Evolutionary conservation across 768 basidiomycete species (phyloP), one percentile per base, ranked within the genome.

Genomic region (Clitopilus hobsonii): DNA sequence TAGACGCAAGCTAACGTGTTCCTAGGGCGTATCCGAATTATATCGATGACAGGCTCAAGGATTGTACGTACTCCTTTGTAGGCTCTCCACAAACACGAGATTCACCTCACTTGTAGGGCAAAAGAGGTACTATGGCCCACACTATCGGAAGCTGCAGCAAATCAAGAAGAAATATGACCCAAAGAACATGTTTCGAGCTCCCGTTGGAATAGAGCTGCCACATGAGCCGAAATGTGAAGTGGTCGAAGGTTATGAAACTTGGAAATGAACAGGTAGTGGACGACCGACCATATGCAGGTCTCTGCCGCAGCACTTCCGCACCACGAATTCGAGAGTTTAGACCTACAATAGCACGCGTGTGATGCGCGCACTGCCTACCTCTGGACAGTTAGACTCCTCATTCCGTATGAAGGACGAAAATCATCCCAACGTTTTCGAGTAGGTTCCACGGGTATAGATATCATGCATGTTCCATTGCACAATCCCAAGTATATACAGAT

Each of bases 1-100:
- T 30, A 30, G 29, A 20, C 45, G 18, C 20, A 13, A 25, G 11
- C 45, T 48, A 20, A 25, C 14, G n/a, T 20, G 24, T 48, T 48
- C 45, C 11, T 48, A 72, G 73, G 6, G 73, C 73, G 5, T 78
- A 78, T 55, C 62, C 72, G 1, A 77, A 77, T 54, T 80, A 80
- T 53, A 66, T 76, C 5, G 78, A 80, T 45, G 65, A 72, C 38
- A 60, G 68, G 29, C 62, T 74, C 20, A 56, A 59, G 24, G 63
- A 75, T 61, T 70, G 71, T 75, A 27, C 55, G 70, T 67, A 10
- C 2, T 27, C 13, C 6, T 10, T 16, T 27, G 16, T 13, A 2
- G 14, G 36, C 18, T 41, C n/a, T 47, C 3, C 38, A 6, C 20
- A 28, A 8, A 24, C n/a, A 28, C 32, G 13, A n/a, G 26, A 56